Percentiles rank a stretch among this genome's conserved stretches.
Conservation (phyloP, 1,284 basidiomycete genomes). For the Trametes sp. region DNA sequence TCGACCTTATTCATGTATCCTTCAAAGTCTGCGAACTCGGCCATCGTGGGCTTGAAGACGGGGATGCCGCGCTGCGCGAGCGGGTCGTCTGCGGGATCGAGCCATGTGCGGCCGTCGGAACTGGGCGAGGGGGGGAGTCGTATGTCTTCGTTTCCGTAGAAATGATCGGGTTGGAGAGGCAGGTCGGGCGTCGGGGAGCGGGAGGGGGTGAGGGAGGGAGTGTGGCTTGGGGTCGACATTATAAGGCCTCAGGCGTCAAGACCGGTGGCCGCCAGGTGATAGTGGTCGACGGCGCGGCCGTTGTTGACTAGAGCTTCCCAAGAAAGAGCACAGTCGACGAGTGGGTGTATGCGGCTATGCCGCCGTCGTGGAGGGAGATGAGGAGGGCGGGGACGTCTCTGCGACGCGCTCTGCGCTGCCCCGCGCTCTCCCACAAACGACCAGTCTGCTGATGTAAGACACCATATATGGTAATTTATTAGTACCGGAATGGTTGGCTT, state of each 20-base stretch:
- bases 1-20: slow-evolving; percentile 86
- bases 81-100: slow-evolving; percentile 85
- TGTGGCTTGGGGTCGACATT: slow-evolving; percentile 40
- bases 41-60: slow-evolving; percentile 91
- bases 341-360: background rate
- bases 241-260: background rate
- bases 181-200: slow-evolving; percentile 58
- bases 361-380: slow-evolving; percentile 1
- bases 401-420: background rate
- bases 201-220: slow-evolving; percentile 60
- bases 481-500: background rate
- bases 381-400: background rate
- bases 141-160: slow-evolving; percentile 67
- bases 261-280: background rate
- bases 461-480: background rate
- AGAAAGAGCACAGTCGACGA: background rate
- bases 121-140: slow-evolving; percentile 63
- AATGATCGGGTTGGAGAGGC: slow-evolving; percentile 80
- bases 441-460: background rate
- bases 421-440: background rate
- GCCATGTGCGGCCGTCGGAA: slow-evolving; percentile 66
- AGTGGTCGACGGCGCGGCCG: background rate
- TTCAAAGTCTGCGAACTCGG: slow-evolving; percentile 90
- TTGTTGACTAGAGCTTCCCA: background rate
- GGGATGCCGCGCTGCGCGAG: slow-evolving; percentile 89